phyloP scores from a whole-genome alignment of 768 basidiomycete genomes.

The Ramaria sp. region DNA sequence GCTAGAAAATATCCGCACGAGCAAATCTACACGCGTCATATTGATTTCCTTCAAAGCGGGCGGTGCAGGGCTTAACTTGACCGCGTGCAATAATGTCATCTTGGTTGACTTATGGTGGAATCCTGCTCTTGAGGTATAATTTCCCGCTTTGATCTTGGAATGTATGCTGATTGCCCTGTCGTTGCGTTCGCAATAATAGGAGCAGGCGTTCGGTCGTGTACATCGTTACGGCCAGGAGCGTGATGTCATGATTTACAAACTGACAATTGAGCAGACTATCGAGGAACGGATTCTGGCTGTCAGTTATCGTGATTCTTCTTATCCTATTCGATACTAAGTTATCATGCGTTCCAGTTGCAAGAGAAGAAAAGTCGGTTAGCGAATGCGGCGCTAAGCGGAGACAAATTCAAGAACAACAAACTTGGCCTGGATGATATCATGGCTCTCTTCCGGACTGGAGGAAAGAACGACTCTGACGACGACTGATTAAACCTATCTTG shows the following conservation, averaged over 20 bases:
- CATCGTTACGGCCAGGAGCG: conserved; percentile 85
- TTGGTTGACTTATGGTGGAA: conserved; percentile 95
- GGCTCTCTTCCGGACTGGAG: conserved; percentile 57
- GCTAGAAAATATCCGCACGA: conserved; percentile 59
- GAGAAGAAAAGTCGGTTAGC: conserved; percentile 83
- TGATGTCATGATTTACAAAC: conserved; percentile 80
- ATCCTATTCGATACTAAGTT: background rate
- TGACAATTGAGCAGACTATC: conserved; percentile 78
- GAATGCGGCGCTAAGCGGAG: conserved; percentile 75
- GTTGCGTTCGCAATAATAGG: conserved; percentile 29
- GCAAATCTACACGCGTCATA: conserved; percentile 55
- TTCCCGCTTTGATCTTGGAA: conserved; percentile 12
- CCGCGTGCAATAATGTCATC: conserved; percentile 90
- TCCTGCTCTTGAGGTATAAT: conserved; percentile 66
- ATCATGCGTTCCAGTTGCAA: conserved; percentile 47
- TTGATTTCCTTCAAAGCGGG: conserved; percentile 96
- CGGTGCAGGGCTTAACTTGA: conserved; percentile 90
- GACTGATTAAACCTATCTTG: conserved; percentile 24
- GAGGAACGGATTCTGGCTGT: conserved; percentile 79
- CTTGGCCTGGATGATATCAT: conserved; percentile 81
- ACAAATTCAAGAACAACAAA: conserved; percentile 76
- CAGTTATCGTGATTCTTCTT: conserved; percentile 10
- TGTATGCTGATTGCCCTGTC: background rate
- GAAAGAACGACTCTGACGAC: conserved; percentile 46
- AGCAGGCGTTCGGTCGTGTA: conserved; percentile 89